Evolutionary conservation across 208 protist genomes (phyloP), one percentile per base, ranked within the genome.

Genomic region (Leishmania guyanensis): DNA sequence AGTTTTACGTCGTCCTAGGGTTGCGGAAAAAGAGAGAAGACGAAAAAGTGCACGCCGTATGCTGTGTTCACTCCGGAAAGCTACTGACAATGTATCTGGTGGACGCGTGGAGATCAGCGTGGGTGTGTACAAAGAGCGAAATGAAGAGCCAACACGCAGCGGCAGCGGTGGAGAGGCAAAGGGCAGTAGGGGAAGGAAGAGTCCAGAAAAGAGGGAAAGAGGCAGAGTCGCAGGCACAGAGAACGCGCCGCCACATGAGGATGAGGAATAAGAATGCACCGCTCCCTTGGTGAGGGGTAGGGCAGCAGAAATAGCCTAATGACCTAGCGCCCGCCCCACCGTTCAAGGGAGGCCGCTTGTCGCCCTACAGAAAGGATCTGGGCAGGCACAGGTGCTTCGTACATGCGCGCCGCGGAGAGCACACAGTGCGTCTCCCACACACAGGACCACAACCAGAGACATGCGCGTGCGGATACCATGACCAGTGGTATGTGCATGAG

Each of bases 51-150:
- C 65, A 74, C 36, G 64, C 43, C 54, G 56, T 81, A 16, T 79
- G 62, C 66, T 80, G 73, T 72, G 60, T 72, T 76, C 66, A 82
- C 75, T 75, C 73, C 43, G 60, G 50, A 79, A 75, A 80, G 58
- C 26, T 77, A 69, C 68, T 54, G 69, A 65, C 79, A 71, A 73
- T 86, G 73, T 14, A 36, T 29, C 33, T 46, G 0, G 66, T 71
- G 66, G 9, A 1, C 2, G 20, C 48, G 29, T 29, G 16, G 39
- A 48, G 43, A 46, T 46, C 43, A 65, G 29, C 29, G 60, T 50
- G 66, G 26, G 60, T n/a, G 66, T 71, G 26, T 54, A 36, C 20
- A 54, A 53, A 20, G 46, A 36, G 58, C 26, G 33, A 69, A 69
- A 46, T 68, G 4, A 22, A 71, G 26, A 73, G 46, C 53, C 48